phyloP scores from a whole-genome alignment of 345 rosid genomes.

The Eucalyptus decipiens region DNA sequence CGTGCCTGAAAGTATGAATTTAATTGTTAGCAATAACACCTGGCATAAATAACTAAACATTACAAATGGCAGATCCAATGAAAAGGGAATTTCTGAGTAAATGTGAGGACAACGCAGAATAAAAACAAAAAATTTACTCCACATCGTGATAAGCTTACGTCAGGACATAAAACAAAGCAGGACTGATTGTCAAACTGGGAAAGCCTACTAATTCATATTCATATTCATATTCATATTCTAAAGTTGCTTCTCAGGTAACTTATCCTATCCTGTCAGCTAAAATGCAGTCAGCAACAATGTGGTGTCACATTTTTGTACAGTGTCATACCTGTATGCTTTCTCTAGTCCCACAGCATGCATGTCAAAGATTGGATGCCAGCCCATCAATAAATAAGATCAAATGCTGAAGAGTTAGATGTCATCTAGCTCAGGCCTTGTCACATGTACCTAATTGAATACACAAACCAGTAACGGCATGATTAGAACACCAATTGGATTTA shows the following conservation, averaged over 20 bases:
- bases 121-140: not conserved
- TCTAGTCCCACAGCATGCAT: not conserved
- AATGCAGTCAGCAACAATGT: not conserved
- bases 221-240: not conserved
- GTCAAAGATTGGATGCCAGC: not conserved
- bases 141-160: not conserved
- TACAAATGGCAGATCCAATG: not conserved
- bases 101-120: not conserved
- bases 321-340: not conserved
- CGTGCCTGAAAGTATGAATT: slow-evolving; percentile 32
- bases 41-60: not conserved
- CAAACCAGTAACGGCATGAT: not conserved
- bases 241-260: not conserved
- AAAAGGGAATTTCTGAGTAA: not conserved
- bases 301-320: not conserved
- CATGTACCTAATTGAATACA: not conserved
- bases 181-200: not conserved
- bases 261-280: not conserved
- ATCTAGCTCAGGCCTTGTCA: not conserved
- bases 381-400: not conserved
- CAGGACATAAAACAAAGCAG: not conserved
- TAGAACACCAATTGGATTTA: not conserved
- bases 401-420: not conserved
- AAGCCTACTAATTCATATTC: not conserved
- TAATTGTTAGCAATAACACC: not conserved